Percentiles rank a stretch among this genome's conserved stretches.
phyloP scores from a whole-genome alignment of 2,329 filamentous ascomycete species.

The Pseudogymnoascus verrucosus region DNA sequence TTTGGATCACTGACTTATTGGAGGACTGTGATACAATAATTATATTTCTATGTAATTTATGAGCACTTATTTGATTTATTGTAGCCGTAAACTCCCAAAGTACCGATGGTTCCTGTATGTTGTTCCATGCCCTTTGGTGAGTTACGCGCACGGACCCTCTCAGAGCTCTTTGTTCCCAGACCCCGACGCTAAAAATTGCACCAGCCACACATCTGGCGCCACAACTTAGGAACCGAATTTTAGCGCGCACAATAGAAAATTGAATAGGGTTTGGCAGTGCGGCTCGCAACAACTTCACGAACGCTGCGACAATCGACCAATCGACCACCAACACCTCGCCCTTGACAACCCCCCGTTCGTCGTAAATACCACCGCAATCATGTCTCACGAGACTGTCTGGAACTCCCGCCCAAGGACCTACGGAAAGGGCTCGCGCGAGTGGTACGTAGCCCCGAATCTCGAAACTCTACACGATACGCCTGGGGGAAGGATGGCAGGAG shows the following conservation, averaged over 20 bases:
- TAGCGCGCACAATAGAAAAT: slow-evolving; percentile 10
- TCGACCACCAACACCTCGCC: slow-evolving; percentile 9
- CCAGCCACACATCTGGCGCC: slow-evolving; percentile 6
- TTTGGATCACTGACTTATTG: not conserved
- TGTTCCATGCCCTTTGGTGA: not conserved
- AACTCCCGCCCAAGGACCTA: slow-evolving; percentile 96
- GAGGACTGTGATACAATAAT: not conserved
- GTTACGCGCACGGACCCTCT: not conserved
- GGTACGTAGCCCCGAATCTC: slow-evolving; percentile 51
- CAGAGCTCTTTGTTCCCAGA: not conserved
- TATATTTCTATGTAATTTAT: not conserved
- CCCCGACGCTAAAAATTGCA: slow-evolving; percentile 1
- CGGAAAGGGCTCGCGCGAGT: slow-evolving; percentile 91
- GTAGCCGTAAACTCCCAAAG: not conserved
- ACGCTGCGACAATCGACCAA: slow-evolving; percentile 9
- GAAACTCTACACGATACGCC: slow-evolving; percentile 17
- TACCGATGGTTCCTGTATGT: not conserved
- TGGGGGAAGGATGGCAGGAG: slow-evolving; percentile 19
- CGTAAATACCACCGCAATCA: slow-evolving; percentile 38
- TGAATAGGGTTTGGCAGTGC: slow-evolving; percentile 7
- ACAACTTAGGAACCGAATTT: slow-evolving; percentile 7
- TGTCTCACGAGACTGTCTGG: slow-evolving; percentile 96
- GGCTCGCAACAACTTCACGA: slow-evolving; percentile 8
- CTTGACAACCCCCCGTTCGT: slow-evolving; percentile 10
- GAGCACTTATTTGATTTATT: not conserved